phyloP scores from a whole-genome alignment of 2,329 filamentous ascomycete genomes.

The Amauroascus verrucosus region DNA sequence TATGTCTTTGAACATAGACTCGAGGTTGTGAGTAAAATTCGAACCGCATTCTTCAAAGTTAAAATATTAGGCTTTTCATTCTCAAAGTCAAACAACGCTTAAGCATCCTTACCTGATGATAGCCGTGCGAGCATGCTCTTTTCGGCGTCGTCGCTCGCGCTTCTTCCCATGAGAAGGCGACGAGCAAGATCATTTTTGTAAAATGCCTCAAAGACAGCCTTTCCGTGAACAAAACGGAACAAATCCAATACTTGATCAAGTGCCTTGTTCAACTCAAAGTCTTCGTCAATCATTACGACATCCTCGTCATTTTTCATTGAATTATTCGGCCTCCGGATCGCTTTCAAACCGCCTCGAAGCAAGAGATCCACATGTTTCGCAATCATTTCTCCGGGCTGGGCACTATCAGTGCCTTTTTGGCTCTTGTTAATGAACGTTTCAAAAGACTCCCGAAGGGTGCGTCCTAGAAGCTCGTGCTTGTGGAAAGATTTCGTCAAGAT shows the following conservation, averaged over 20 bases:
- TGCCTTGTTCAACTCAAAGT: conserved; percentile 82
- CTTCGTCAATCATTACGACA: conserved; percentile 65
- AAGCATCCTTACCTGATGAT: conserved; percentile 50
- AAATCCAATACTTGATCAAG: conserved; percentile 87
- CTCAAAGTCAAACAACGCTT: neutral
- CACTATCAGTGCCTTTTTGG: conserved; percentile 68
- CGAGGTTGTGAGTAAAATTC: conserved; percentile 90
- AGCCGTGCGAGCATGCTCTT: conserved; percentile 88
- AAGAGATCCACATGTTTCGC: conserved; percentile 92
- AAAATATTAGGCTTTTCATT: conserved; percentile 11
- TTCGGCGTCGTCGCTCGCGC: conserved; percentile 89
- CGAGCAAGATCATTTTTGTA: conserved; percentile 97
- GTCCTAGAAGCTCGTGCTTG: conserved; percentile 64
- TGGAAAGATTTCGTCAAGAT: conserved; percentile 68
- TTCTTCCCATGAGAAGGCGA: conserved; percentile 79
- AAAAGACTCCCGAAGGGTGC: conserved; percentile 75
- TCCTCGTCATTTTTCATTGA: conserved; percentile 44
- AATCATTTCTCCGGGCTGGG: conserved; percentile 96
- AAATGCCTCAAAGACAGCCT: conserved; percentile 96
- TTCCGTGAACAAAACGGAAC: conserved; percentile 94
- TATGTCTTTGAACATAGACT: conserved; percentile 99
- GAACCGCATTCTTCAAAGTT: conserved; percentile 66
- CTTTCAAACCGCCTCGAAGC: conserved; percentile 76
- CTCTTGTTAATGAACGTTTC: conserved; percentile 84
- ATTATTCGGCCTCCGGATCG: conserved; percentile 59